phyloP scores from a whole-genome alignment of 306 rosid genomes.

The Sphenostylis stenocarpa region DNA sequence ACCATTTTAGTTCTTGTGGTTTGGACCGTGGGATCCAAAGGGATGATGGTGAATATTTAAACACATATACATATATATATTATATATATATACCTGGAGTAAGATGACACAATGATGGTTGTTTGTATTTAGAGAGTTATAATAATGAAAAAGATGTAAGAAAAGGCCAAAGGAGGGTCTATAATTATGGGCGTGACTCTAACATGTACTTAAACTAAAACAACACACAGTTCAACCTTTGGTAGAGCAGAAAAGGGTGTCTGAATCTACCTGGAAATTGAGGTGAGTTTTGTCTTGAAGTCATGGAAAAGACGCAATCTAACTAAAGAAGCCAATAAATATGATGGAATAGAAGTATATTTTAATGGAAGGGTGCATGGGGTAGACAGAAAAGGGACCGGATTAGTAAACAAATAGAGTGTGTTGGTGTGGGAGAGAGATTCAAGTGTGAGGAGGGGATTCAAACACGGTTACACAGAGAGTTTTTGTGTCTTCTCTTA shows the following conservation, averaged over 20 bases:
- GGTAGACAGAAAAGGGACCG: slow-evolving; percentile 39
- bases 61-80: neutral
- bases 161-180: slow-evolving; percentile 38
- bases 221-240: slow-evolving; percentile 44
- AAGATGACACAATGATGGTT: slow-evolving; percentile 37
- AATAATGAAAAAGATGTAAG: slow-evolving; percentile 21
- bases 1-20: neutral
- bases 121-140: slow-evolving; percentile 39
- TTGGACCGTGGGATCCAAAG: slow-evolving; percentile 7
- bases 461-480: slow-evolving; percentile 57
- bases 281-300: slow-evolving; percentile 77
- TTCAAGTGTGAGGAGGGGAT: slow-evolving; percentile 66
- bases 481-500: slow-evolving; percentile 37
- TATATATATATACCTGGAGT: slow-evolving; percentile 17
- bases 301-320: slow-evolving; percentile 57
- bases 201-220: slow-evolving; percentile 42
- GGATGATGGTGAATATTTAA: slow-evolving; percentile 19
- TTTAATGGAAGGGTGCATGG: slow-evolving; percentile 25
- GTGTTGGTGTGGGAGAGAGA: slow-evolving; percentile 20
- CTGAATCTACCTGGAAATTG: slow-evolving; percentile 95
- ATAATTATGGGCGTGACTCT: slow-evolving; percentile 41
- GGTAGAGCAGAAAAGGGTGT: slow-evolving; percentile 59
- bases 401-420: slow-evolving; percentile 33
- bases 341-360: slow-evolving; percentile 16
- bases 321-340: slow-evolving; percentile 31